Conservation (phyloP, 352 stramenopile species). For the Phytophthora syringae region DNA sequence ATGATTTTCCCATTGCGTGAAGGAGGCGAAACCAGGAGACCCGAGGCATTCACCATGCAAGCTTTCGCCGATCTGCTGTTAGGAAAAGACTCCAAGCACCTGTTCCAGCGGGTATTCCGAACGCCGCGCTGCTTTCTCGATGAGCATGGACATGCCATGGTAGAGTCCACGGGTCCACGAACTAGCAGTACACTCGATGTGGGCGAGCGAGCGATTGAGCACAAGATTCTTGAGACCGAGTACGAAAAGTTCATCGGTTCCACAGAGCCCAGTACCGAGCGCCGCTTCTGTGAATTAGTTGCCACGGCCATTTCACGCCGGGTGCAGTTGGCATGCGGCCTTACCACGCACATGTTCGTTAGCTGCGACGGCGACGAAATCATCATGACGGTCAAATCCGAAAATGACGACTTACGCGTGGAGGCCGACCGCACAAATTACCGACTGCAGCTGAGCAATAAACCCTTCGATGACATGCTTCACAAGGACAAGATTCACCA, state of each 20-base stretch:
- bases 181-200: slow-evolving; percentile 43
- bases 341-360: slow-evolving; percentile 75
- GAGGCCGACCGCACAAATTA: slow-evolving; percentile 75
- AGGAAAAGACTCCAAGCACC: slow-evolving; percentile 51
- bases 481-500: slow-evolving; percentile 61
- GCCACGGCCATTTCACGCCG: slow-evolving; percentile 61
- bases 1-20: slow-evolving; percentile 73
- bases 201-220: slow-evolving; percentile 27
- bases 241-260: slow-evolving; percentile 61
- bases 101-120: slow-evolving; percentile 64
- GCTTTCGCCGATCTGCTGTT: slow-evolving; percentile 66
- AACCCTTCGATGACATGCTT: slow-evolving; percentile 59
- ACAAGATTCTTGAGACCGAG: slow-evolving; percentile 51
- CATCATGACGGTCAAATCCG: slow-evolving; percentile 74
- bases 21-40: slow-evolving; percentile 61
- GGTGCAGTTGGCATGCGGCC: slow-evolving; percentile 68
- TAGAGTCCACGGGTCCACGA: slow-evolving; percentile 26
- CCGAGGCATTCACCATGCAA: slow-evolving; percentile 54
- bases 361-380: slow-evolving; percentile 74
- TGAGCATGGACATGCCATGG: slow-evolving; percentile 49
- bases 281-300: slow-evolving; percentile 66
- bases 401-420: slow-evolving; percentile 72
- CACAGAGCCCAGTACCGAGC: slow-evolving; percentile 45
- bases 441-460: slow-evolving; percentile 69
- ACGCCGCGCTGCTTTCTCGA: slow-evolving; percentile 69